Evolutionary conservation across 129 eudicot genomes (phyloP), one percentile per base, ranked within the genome.

Genomic region (Sambucus nigra): DNA sequence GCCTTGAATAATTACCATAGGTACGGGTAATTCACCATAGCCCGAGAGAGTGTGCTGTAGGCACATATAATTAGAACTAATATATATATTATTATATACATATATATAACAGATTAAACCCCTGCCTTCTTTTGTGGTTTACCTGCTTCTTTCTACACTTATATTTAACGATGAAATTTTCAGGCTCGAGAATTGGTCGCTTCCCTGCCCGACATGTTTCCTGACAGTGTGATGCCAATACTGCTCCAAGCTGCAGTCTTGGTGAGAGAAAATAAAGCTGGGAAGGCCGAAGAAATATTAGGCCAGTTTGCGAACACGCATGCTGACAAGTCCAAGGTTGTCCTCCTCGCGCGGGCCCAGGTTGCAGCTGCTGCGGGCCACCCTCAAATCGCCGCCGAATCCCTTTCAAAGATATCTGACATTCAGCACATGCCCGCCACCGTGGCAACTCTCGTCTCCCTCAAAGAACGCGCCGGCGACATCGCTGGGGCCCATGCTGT

Each of bases 351-450:
- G 27, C 65, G 94, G 73, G 95, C 98, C 26, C 98, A 89, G 56
- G 70, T 89, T 45, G 94, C 97, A 39, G 97, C 97, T 7, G 68
- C 86, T 64, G 88, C 88, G 8, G 93, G 95, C 61, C 98, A 89
- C 47, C 80, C 76, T 40, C 95, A 81, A 69, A 62, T 89, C 53
- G 94, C 98, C 52, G 83, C 92, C 2, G 83, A 77, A 20, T 89
- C 98, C 50, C 65, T 89, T 31, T 46, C 61, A 31, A 84, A 79
- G 52, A 76, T 89, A 27, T 71, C 84, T 6, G 95, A 89, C 61
- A 89, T 89, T 53, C 98, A 85, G 48, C 88, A 89, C 79, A 81
- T 69, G 88, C 98, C 98, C 5, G 95, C 91, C 29, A 81, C 98
- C n/a, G 86, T 85, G 50, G 95, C 98, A 42, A 89, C 94, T 67